These are phyloP conservation scores for Thinopyrum elongatum DNA, from an alignment of 176 grass and related monocot genomes.

Conservation along the genomic window DNA sequence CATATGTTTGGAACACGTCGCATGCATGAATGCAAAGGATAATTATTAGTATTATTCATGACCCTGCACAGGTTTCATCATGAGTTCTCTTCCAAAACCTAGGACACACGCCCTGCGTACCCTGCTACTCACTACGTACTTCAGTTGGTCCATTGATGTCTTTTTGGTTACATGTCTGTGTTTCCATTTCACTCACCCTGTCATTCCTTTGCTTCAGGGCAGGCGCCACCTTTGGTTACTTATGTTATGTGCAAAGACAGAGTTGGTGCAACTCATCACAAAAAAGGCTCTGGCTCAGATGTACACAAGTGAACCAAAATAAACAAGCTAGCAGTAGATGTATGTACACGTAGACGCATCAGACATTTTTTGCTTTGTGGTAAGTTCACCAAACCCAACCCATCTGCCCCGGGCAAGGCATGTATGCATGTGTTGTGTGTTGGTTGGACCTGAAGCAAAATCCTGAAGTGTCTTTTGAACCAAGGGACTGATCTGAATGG, in stretches of 20 bases:
- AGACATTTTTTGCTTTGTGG: background rate
- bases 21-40: slow-evolving; percentile 10
- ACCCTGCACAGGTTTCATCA: background rate
- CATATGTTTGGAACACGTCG: slow-evolving; percentile 29
- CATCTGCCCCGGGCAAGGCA: background rate
- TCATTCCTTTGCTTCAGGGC: slow-evolving; percentile 34
- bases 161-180: slow-evolving; percentile 15
- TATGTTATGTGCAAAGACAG: slow-evolving; percentile 46
- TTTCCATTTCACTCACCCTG: slow-evolving; percentile 25
- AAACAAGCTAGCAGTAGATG: background rate
- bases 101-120: background rate
- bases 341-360: background rate
- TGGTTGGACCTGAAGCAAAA: slow-evolving; percentile 62
- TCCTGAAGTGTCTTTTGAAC: slow-evolving; percentile 19
- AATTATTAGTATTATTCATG: background rate
- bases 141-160: slow-evolving; percentile 20
- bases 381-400: slow-evolving; percentile 50
- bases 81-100: slow-evolving; percentile 5
- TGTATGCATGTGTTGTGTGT: background rate
- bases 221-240: slow-evolving; percentile 28
- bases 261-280: slow-evolving; percentile 39
- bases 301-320: slow-evolving; percentile 18
- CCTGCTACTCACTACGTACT: background rate
- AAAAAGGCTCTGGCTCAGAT: background rate
- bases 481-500: slow-evolving; percentile 23